A percentile compares a stretch with the other conserved stretches of the same genome.
phyloP scores from a whole-genome alignment of 495 filamentous ascomycete species.

The Penicillium atrosanguineum region DNA sequence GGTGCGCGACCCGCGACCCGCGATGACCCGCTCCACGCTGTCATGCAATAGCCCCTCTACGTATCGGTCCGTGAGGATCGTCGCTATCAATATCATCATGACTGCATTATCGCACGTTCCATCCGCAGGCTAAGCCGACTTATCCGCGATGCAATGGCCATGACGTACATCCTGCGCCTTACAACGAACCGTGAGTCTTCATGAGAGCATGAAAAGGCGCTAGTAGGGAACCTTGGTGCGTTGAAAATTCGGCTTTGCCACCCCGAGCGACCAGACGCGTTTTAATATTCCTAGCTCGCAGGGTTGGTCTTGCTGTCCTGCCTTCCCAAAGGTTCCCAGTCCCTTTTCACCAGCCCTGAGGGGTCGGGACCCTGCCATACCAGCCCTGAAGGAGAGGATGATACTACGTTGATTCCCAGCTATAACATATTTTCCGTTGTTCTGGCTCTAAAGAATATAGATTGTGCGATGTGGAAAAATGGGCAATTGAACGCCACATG shows the following conservation, averaged over 20 bases:
- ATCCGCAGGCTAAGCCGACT: background rate
- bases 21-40: constrained; percentile 5
- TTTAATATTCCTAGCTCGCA: constrained; percentile 3
- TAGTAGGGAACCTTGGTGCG: background rate
- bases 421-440: background rate
- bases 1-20: constrained; percentile 7
- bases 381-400: constrained; percentile 2
- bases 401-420: background rate
- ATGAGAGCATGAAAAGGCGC: background rate
- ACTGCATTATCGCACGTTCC: constrained; percentile 3
- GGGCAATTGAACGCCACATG: too few species aligned
- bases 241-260: background rate
- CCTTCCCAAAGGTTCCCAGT: constrained; percentile 2
- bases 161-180: constrained; percentile 6
- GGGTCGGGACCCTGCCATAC: constrained; percentile 1
- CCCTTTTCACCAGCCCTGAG: constrained; percentile 5
- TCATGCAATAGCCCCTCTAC: background rate
- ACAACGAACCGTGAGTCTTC: background rate
- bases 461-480: background rate
- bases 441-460: background rate
- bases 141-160: constrained; percentile 7
- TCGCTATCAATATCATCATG: constrained; percentile 10
- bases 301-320: constrained; percentile 4
- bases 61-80: background rate
- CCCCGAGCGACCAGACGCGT: background rate